Conservation (phyloP, 306 rosid genomes). For the Cyamopsis tetragonoloba region DNA sequence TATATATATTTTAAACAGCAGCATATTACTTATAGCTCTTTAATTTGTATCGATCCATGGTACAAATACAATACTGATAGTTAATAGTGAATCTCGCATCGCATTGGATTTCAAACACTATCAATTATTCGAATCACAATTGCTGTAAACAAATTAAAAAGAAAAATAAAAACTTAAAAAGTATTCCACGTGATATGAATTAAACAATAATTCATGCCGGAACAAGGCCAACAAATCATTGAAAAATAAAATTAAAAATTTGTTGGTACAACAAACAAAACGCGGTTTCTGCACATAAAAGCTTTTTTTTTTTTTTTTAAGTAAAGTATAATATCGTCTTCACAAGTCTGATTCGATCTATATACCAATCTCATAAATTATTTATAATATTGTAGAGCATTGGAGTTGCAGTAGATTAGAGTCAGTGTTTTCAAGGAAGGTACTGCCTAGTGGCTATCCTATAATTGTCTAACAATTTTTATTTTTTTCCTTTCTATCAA, state of each 20-base stretch:
- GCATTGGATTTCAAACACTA: neutral
- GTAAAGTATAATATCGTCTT: slow-evolving; percentile 6
- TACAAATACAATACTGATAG: neutral
- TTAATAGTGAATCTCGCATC: slow-evolving; percentile 10
- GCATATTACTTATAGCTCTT: neutral
- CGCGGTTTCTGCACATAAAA: slow-evolving; percentile 44
- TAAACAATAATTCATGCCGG: slow-evolving; percentile 14
- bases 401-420: neutral
- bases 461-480: neutral
- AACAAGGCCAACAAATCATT: slow-evolving; percentile 1
- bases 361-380: slow-evolving; percentile 5
- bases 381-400: neutral
- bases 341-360: slow-evolving; percentile 17
- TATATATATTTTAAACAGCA: too few species aligned
- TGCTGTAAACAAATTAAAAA: neutral
- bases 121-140: neutral
- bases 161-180: too few species aligned
- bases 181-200: slow-evolving; percentile 35
- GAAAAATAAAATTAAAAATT: neutral
- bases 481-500: too few species aligned
- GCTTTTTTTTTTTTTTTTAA: too few species aligned
- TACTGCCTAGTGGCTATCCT: neutral
- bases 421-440: slow-evolving; percentile 19
- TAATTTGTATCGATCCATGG: too few species aligned
- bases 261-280: slow-evolving; percentile 32